These are phyloP conservation scores for Trametes villosa DNA, from an alignment of 768 basidiomycete genomes.

Conservation along the genomic window DNA sequence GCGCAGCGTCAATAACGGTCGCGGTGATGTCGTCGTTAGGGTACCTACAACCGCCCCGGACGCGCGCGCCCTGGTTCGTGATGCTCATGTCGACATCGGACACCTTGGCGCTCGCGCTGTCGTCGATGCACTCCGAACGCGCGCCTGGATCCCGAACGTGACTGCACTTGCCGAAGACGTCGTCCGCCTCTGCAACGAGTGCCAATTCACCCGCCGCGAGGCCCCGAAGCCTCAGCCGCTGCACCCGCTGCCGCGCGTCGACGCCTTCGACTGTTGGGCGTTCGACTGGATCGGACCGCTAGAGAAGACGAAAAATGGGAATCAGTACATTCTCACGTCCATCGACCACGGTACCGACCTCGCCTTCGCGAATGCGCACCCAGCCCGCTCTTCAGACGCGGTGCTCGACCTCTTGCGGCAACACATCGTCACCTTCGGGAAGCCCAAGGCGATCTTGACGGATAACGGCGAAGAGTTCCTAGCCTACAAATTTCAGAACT, in stretches of 20 bases:
- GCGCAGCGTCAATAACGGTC: too few species aligned
- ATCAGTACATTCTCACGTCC: conserved; percentile 26
- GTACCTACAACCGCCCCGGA: too few species aligned
- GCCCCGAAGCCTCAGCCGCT: conserved; percentile 20
- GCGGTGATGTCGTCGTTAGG: too few species aligned
- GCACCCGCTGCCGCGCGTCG: conserved; percentile 26
- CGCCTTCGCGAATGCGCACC: conserved; percentile 12
- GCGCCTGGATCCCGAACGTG: conserved; percentile 6
- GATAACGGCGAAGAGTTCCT: conserved; percentile 32
- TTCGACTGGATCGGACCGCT: conserved; percentile 32
- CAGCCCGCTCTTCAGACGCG: conserved; percentile 6
- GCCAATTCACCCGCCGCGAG: conserved; percentile 27
- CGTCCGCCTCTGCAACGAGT: conserved; percentile 25
- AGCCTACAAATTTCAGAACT: conserved; percentile 19
- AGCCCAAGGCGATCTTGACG: conserved; percentile 24
- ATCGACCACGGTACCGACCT: conserved; percentile 25
- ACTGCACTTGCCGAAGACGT: conserved; percentile 18
- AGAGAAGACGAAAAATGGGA: conserved; percentile 17
- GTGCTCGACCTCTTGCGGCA: conserved; percentile 9
- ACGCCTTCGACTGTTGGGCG: conserved; percentile 25
- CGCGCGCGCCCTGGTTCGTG: too few species aligned
- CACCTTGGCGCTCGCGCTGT: conserved; percentile 27
- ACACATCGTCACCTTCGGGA: conserved; percentile 19
- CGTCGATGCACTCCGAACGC: conserved; percentile 15
- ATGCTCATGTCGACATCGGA: conserved; percentile 22